Evolutionary conservation across 257 asterid genomes (phyloP).

Genomic region (Pogostemon cablin): DNA sequence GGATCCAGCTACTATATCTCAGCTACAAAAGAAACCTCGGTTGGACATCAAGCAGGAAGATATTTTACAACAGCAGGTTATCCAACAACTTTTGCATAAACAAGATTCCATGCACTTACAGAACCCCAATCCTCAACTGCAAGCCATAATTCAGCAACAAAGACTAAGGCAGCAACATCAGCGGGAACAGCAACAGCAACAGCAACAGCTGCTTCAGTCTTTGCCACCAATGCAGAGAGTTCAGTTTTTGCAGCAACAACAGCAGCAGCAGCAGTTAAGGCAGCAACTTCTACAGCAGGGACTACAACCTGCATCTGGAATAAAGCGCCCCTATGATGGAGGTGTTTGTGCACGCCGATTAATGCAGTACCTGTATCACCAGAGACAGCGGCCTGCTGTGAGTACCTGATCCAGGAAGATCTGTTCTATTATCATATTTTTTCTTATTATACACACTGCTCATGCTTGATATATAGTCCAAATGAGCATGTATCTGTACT

Average conservation of each 20-base stretch:
- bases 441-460: not conserved
- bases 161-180: slow-evolving; percentile 67
- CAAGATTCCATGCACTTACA: slow-evolving; percentile 75
- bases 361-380: slow-evolving; percentile 95
- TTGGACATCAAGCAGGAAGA: slow-evolving; percentile 93
- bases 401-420: slow-evolving; percentile 39
- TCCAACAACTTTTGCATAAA: slow-evolving; percentile 74
- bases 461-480: slow-evolving; percentile 6
- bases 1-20: slow-evolving; percentile 66
- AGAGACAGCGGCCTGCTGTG: slow-evolving; percentile 91
- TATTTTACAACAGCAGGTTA: slow-evolving; percentile 75
- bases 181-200: slow-evolving; percentile 57
- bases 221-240: slow-evolving; percentile 83
- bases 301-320: slow-evolving; percentile 60
- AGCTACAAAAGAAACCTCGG: slow-evolving; percentile 89
- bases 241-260: slow-evolving; percentile 78
- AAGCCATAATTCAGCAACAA: slow-evolving; percentile 84
- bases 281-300: slow-evolving; percentile 80
- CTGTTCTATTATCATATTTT: not conserved
- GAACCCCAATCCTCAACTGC: slow-evolving; percentile 76
- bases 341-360: slow-evolving; percentile 93
- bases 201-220: slow-evolving; percentile 76
- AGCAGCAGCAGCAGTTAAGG: slow-evolving; percentile 68
- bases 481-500: slow-evolving; percentile 23
- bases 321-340: slow-evolving; percentile 81